Conservation (phyloP, 2,329 filamentous ascomycete species). For the Geosmithia morbida region DNA sequence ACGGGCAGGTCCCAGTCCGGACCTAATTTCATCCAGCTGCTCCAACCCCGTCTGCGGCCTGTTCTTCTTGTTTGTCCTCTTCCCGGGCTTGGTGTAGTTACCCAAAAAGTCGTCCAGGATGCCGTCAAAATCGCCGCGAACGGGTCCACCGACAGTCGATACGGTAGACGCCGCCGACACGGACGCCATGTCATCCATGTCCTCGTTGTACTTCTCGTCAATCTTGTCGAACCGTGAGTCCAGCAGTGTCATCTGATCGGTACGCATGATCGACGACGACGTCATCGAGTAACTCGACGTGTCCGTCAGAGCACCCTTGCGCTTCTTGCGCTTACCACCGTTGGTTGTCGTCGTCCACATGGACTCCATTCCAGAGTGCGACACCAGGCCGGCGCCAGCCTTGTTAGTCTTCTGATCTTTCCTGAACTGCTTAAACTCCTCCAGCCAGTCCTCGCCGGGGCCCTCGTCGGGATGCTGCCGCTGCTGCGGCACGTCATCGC, state of each 20-base stretch:
- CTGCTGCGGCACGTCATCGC: slow-evolving; percentile 15
- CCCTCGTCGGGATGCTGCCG: slow-evolving; percentile 41
- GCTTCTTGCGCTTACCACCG: slow-evolving; percentile 78
- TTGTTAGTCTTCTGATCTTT: slow-evolving; percentile 48
- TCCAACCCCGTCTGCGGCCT: slow-evolving; percentile 69
- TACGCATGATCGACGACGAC: slow-evolving; percentile 73
- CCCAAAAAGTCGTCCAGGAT: slow-evolving; percentile 91
- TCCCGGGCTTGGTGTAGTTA: slow-evolving; percentile 55
- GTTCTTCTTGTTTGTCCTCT: slow-evolving; percentile 65
- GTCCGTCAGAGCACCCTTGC: slow-evolving; percentile 84
- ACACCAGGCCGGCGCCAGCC: slow-evolving; percentile 19
- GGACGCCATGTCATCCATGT: slow-evolving; percentile 35
- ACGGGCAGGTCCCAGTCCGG: slow-evolving; percentile 63
- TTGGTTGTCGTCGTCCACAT: slow-evolving; percentile 63
- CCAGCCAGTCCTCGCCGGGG: slow-evolving; percentile 70
- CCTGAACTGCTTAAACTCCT: slow-evolving; percentile 91
- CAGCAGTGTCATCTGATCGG: slow-evolving; percentile 70
- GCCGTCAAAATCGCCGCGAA: slow-evolving; percentile 68
- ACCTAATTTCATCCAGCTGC: slow-evolving; percentile 81
- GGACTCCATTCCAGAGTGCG: slow-evolving; percentile 51
- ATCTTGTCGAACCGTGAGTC: slow-evolving; percentile 88
- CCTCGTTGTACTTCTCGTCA: slow-evolving; percentile 56
- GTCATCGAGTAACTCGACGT: slow-evolving; percentile 86
- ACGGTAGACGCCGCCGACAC: slow-evolving; percentile 47
- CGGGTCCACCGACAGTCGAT: slow-evolving; percentile 52